Evolutionary conservation across 257 asterid genomes (phyloP).

Genomic region (Scutellaria minor): DNA sequence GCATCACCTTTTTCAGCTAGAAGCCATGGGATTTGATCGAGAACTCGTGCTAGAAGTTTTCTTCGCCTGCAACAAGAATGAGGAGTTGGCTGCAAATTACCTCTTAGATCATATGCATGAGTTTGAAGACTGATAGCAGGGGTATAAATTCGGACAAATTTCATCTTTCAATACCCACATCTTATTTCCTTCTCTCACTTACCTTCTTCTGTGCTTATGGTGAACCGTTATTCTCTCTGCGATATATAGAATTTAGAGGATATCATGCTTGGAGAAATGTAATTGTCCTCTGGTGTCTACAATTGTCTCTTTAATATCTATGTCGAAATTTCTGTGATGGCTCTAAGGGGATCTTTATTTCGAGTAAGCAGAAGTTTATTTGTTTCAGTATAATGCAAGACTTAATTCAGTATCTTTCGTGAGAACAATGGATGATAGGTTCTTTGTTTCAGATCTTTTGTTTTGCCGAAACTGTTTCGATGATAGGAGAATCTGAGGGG

Average conservation of each 20-base stretch:
- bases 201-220: background rate
- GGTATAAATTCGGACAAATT: conserved; percentile 15
- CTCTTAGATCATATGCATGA: conserved; percentile 90
- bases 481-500: too few relatives aligned
- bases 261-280: conserved; percentile 24
- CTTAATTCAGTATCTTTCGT: background rate
- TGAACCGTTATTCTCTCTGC: conserved; percentile 27
- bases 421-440: too few relatives aligned
- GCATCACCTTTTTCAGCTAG: conserved; percentile 59
- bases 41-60: conserved; percentile 73
- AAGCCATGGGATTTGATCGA: conserved; percentile 88
- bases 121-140: conserved; percentile 61
- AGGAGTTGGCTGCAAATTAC: conserved; percentile 90
- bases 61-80: conserved; percentile 94
- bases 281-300: conserved; percentile 22
- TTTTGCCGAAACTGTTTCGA: too few relatives aligned
- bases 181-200: background rate
- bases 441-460: background rate
- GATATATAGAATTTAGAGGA: conserved; percentile 25
- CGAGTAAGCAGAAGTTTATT: background rate
- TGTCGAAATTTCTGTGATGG: background rate
- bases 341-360: background rate
- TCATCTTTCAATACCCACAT: background rate
- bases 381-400: background rate
- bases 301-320: background rate